Evolutionary conservation across 2,329 filamentous ascomycete species (phyloP).

Genomic region (Neofusicoccum parvum): DNA sequence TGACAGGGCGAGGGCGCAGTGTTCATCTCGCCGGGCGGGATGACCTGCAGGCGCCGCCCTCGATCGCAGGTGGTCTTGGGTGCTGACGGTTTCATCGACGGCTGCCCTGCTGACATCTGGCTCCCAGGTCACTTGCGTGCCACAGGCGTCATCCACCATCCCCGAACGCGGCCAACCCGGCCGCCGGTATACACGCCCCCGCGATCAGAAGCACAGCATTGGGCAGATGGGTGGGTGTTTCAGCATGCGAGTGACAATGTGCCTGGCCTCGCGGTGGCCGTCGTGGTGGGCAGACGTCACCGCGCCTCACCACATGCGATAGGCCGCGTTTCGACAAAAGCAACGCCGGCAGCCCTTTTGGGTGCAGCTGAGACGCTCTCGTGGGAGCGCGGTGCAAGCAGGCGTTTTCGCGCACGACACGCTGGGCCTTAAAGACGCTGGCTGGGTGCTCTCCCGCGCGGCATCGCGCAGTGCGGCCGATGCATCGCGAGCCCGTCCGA

Average conservation of each 20-base stretch:
- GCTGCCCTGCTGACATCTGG: constrained; percentile 2
- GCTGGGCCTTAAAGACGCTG: not conserved
- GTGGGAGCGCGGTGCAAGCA: not conserved
- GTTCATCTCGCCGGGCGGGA: not conserved
- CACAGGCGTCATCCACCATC: constrained; percentile 8
- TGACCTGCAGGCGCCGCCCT: not conserved
- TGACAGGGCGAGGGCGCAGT: not conserved
- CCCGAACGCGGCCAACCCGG: not conserved
- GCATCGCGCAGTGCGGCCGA: not conserved
- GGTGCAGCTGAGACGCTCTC: constrained; percentile 10
- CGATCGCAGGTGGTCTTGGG: constrained; percentile 4
- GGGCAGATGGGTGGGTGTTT: constrained; percentile 4
- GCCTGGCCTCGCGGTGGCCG: not conserved
- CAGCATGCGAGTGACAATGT: not conserved
- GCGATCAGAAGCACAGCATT: not conserved
- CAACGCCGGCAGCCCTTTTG: constrained; percentile 10
- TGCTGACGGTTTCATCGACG: constrained; percentile 5
- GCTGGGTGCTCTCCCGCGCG: not conserved
- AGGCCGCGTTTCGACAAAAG: constrained; percentile 21
- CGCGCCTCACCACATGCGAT: constrained; percentile 2
- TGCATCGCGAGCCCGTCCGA: constrained; percentile 2
- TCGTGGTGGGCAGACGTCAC: not conserved
- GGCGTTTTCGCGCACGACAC: constrained; percentile 1
- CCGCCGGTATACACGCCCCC: not conserved
- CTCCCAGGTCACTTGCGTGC: not conserved